These are phyloP conservation scores for Cenchrus americanus DNA, from an alignment of 176 grass and related monocot species.

Conservation along the genomic window DNA sequence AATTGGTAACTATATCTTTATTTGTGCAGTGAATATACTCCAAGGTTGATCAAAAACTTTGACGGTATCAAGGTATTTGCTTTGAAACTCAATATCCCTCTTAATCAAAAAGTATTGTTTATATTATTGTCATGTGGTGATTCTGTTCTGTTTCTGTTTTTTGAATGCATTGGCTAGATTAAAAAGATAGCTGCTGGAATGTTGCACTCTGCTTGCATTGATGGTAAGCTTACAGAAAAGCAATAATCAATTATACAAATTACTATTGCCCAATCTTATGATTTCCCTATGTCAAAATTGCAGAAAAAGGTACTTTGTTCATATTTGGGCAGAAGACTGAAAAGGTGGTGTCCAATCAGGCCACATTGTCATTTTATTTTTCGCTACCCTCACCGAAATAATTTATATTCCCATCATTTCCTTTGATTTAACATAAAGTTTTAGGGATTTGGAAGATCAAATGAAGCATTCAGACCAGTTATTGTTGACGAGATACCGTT, in stretches of 20 bases:
- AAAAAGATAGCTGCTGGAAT: slow-evolving; percentile 88
- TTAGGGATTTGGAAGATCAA: slow-evolving; percentile 76
- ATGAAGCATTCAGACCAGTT: slow-evolving; percentile 66
- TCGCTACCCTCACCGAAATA: slow-evolving; percentile 1
- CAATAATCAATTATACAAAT: slow-evolving; percentile 24
- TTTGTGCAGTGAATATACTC: slow-evolving; percentile 94
- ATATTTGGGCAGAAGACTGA: slow-evolving; percentile 85
- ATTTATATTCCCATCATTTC: slow-evolving; percentile 32
- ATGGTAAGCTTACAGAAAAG: slow-evolving; percentile 62
- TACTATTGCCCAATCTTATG: slow-evolving; percentile 32
- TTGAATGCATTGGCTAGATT: slow-evolving; percentile 56
- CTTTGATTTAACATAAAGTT: slow-evolving; percentile 41
- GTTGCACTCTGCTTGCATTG: slow-evolving; percentile 92
- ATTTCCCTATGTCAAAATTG: slow-evolving; percentile 41
- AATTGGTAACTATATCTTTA: slow-evolving; percentile 45
- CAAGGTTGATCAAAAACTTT: slow-evolving; percentile 88
- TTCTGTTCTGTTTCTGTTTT: slow-evolving; percentile 26
- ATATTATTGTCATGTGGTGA: slow-evolving; percentile 30
- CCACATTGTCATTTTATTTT: background rate
- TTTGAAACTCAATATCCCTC: slow-evolving; percentile 30
- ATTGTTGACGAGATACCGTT: slow-evolving; percentile 71
- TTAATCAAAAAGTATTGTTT: background rate
- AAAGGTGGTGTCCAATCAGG: slow-evolving; percentile 64
- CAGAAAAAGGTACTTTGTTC: slow-evolving; percentile 84
- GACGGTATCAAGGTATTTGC: slow-evolving; percentile 77